Conservation (phyloP, 2,329 filamentous ascomycete genomes). For the Parastagonospora nodorum region DNA sequence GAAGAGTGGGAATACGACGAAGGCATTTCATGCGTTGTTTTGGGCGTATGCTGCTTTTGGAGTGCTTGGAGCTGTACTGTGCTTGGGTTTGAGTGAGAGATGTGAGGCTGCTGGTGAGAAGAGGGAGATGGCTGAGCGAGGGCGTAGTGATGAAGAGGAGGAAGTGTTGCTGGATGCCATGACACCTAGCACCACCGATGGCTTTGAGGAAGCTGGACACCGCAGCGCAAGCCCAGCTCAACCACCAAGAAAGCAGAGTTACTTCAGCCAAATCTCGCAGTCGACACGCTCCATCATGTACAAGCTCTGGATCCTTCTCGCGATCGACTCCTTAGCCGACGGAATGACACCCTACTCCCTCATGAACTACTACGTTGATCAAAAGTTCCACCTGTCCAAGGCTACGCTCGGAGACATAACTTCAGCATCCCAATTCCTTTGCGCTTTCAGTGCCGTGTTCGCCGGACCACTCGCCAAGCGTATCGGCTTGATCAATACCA, state of each 20-base stretch:
- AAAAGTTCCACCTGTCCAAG: conserved; percentile 48
- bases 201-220: conserved; percentile 33
- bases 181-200: conserved; percentile 38
- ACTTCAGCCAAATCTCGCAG: conserved; percentile 60
- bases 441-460: conserved; percentile 60
- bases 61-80: conserved; percentile 45
- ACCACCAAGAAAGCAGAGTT: conserved; percentile 37
- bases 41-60: conserved; percentile 51
- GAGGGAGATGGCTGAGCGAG: conserved; percentile 30
- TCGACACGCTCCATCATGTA: conserved; percentile 65
- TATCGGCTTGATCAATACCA: conserved; percentile 66
- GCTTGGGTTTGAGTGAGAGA: conserved; percentile 45
- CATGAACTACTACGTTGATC: conserved; percentile 45
- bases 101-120: conserved; percentile 48
- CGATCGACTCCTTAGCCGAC: conserved; percentile 68
- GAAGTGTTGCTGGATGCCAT: conserved; percentile 41
- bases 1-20: conserved; percentile 43
- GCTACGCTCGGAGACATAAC: conserved; percentile 66
- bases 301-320: conserved; percentile 68
- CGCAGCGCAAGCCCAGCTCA: conserved; percentile 7
- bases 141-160: conserved; percentile 33
- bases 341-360: conserved; percentile 57
- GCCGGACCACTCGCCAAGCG: conserved; percentile 62
- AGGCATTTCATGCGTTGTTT: conserved; percentile 50
- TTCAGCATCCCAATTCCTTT: conserved; percentile 53